phyloP scores from a whole-genome alignment of 208 protist species.

The Trypanosoma melophagium region DNA sequence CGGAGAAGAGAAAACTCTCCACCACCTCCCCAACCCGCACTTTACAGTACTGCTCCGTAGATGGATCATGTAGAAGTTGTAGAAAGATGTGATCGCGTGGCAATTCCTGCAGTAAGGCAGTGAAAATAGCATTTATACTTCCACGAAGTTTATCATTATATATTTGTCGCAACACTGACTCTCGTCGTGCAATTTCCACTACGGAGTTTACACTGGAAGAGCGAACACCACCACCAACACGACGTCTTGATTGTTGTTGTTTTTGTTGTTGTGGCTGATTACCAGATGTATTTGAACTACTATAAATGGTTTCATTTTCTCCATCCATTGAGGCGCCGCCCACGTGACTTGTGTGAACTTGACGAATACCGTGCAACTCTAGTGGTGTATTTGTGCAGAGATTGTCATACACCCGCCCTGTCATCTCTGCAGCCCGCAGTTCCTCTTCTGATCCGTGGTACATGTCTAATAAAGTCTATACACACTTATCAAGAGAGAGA shows the following conservation, averaged over 20 bases:
- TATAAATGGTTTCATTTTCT: conserved; percentile 22
- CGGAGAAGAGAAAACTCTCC: conserved; percentile 75
- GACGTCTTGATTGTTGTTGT: not conserved
- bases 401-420: conserved; percentile 29
- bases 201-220: conserved; percentile 18
- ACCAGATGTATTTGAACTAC: conserved; percentile 17
- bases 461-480: conserved; percentile 6
- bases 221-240: not conserved
- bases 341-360: conserved; percentile 25
- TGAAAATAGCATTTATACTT: conserved; percentile 58
- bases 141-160: conserved; percentile 78
- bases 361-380: conserved; percentile 25
- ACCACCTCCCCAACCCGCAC: conserved; percentile 78
- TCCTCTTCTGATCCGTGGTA: conserved; percentile 25
- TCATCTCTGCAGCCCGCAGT: conserved; percentile 27
- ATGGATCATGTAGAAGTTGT: conserved; percentile 68
- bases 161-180: conserved; percentile 38
- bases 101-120: conserved; percentile 50
- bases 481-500: no score
- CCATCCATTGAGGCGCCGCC: conserved; percentile 23
- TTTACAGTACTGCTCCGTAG: conserved; percentile 68
- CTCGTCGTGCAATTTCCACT: conserved; percentile 33
- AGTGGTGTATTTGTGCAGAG: conserved; percentile 12
- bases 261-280: conserved; percentile 4
- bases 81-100: conserved; percentile 75